Evolutionary conservation across 306 rosid genomes (phyloP), one percentile per base, ranked within the genome.

Genomic region (Fagus crenata): DNA sequence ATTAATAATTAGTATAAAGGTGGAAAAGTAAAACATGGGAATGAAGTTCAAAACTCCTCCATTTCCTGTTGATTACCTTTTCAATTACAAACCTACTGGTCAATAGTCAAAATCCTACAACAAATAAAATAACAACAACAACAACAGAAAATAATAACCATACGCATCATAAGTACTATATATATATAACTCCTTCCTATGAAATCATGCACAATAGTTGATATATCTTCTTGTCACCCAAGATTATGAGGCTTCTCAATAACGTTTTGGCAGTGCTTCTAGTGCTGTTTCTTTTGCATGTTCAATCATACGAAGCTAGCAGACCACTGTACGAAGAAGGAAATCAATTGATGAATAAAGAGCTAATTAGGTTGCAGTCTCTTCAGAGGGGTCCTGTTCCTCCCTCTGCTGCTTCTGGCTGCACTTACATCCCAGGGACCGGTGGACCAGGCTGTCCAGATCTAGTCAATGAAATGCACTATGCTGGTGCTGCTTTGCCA

Each of bases 381-480:
- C 90, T 93, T 78, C 84, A 80, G 8, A 89, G 83, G 77, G 92
- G 92, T 39, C 71, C 84, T 7, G 80, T 84, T 36, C 76, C 93
- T 60, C 85, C 97, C 4, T 82, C 92, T 4, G 90, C 84, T 5
- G 76, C 96, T 15, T 91, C 92, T 5, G 81, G 81, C 1, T 93
- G 98, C 85, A 93, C 98, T 5, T 91, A 41, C 84, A 87, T 89
- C 55, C 97, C 98, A 0, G 91, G 92, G 11, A 79, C 83, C 1
- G 90, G 89, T 4, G 97, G 96, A 32, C 68, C 79, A 3, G 54
- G 65, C 2, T 93, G 98, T 55, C 96, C 87, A 1, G 79, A 97
- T 55, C 96, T 86, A 1, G 79, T 81, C 15, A 65, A 85, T 3
- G 87, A 78, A 78, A 89, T 80, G 89, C 59, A 87, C 76, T 78